Evolutionary conservation across 108 stramenopile species (phyloP).

Genomic region (Fistulifera solaris): DNA sequence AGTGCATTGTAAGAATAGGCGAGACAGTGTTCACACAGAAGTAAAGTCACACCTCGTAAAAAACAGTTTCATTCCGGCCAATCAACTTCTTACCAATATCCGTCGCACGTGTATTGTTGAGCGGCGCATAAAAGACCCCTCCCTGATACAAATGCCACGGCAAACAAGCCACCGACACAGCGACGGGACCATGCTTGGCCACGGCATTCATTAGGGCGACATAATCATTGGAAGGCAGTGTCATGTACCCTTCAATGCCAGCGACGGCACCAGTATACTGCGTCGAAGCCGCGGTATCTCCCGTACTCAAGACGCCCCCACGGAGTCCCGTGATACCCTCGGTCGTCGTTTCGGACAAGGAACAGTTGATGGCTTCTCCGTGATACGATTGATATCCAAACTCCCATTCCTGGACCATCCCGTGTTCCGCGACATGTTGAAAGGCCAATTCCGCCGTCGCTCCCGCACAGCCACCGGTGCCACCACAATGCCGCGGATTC

Average conservation of each 20-base stretch:
- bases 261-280: constrained; percentile 37
- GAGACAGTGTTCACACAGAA: no score
- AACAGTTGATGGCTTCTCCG: constrained; percentile 33
- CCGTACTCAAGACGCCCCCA: neutral
- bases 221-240: constrained; percentile 71
- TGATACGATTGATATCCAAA: constrained; percentile 48
- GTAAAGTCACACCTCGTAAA: no score
- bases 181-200: constrained; percentile 69
- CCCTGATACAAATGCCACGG: constrained; percentile 51
- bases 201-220: constrained; percentile 70
- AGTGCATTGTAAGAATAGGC: no score
- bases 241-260: constrained; percentile 58
- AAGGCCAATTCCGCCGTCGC: constrained; percentile 65
- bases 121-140: constrained; percentile 37
- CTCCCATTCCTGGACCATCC: constrained; percentile 48
- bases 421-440: constrained; percentile 48
- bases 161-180: constrained; percentile 54
- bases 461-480: constrained; percentile 59
- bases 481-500: constrained; percentile 81
- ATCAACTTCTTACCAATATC: constrained; percentile 18
- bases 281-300: neutral
- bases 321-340: neutral
- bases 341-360: constrained; percentile 6
- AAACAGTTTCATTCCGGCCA: no score
- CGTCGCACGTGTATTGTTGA: constrained; percentile 1